Conservation (phyloP, 2,329 filamentous ascomycete species). For the Fusarium sp. region DNA sequence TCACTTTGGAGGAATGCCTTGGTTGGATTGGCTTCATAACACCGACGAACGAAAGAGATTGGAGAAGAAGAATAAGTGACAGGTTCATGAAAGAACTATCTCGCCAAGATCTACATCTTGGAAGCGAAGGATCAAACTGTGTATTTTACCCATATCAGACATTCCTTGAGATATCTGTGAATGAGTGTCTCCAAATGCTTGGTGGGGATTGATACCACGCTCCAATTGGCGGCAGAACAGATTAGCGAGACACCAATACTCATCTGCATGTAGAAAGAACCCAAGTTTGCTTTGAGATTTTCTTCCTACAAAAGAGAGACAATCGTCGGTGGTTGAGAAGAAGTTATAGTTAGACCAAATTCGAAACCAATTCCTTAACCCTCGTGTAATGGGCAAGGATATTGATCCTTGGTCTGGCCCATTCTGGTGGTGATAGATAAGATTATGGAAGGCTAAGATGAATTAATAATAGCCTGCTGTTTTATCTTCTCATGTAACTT, state of each 20-base stretch:
- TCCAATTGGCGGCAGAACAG: neutral
- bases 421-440: slow-evolving; percentile 21
- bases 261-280: slow-evolving; percentile 5
- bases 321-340: neutral
- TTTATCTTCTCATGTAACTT: neutral
- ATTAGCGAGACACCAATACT: slow-evolving; percentile 12
- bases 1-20: slow-evolving; percentile 64
- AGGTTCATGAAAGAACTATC: neutral
- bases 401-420: neutral
- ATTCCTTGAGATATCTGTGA: neutral
- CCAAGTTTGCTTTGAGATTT: neutral
- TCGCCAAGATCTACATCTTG: neutral
- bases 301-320: fast-evolving
- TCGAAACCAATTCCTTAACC: slow-evolving; percentile 15
- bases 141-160: neutral
- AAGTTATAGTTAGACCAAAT: slow-evolving; percentile 1
- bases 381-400: neutral
- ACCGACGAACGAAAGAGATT: slow-evolving; percentile 50
- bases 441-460: slow-evolving; percentile 25
- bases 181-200: neutral
- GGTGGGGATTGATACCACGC: neutral
- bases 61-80: neutral
- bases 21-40: slow-evolving; percentile 67
- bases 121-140: neutral
- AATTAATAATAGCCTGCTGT: too few species aligned